Evolutionary conservation across 108 stramenopile species (phyloP), one percentile per base, ranked within the genome.

Genomic region (Epithemia pelagica): DNA sequence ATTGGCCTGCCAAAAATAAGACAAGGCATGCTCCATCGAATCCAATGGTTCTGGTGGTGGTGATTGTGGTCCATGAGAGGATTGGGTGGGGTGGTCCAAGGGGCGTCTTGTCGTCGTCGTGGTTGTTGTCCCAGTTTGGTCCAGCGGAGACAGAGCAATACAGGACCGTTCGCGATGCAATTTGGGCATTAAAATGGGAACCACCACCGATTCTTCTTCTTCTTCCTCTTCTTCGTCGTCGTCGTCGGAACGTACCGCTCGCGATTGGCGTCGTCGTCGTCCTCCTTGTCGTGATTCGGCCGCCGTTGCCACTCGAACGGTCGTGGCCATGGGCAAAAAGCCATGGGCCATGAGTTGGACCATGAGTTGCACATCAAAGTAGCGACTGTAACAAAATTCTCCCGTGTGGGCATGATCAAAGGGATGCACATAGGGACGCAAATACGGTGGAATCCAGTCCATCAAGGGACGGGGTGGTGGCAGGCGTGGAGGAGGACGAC

Each of bases 311-410:
- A 46, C 10, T 23, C 55, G 52, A 15, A 46, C 37, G 37, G 37
- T 46, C 10, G 77, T 82, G 21, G 89, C 94, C 46, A 95, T 92
- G 21, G 94, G 91, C 29, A 95, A 78, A 67, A 92, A 95, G 5
- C 94, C 94, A 67, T 88, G 84, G 10, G 74, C 58, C 86, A 92
- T 92, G 21, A 92, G 79, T 67, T 85, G 82, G n/a, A 77, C 83
- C 7, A 95, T 64, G 19, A 95, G 53, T 28, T 72, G 57, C 0
- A 76, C 75, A 32, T 92, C 80, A 66, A 85, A 92, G 24, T 77
- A 64, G 19, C 52, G 76, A 24, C 85, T 74, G 28, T 78, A 72
- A 53, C 79, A 92, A 69, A 92, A 89, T 32, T 92, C 91, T 25
- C 80, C 85, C 58, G 84, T 78, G 54, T 86, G 78, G 28, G 85